Base-by-base conservation (phyloP, 208 protist species). In the Tritrichomonas musculus region DNA sequence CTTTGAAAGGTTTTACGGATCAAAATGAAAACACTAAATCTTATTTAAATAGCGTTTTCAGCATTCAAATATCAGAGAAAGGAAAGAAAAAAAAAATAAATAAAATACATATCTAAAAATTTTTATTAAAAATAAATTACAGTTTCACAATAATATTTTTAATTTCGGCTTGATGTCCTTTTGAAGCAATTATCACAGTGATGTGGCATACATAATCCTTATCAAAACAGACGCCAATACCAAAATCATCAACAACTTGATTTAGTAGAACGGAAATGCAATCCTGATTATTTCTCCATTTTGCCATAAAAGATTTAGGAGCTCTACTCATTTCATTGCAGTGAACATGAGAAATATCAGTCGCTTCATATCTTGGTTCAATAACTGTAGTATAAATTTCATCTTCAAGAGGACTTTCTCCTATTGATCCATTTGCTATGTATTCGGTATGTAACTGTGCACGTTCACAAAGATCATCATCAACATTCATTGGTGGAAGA, bases 221-320 rank as follows among this genome's bases (percentile, higher is more conserved):
- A 82, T 82, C 73, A 39, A 82, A 82, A 82, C 73, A 82, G 25
- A 82, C 33, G 41, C 73, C 73, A n/a, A 82, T 39, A 82, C 73
- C 73, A 50, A 82, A n/a, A 27, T 82, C 73, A 82, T 82, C 73
- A n/a, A n/a, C n/a, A 50, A 82, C 73, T 17, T 47, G 73, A 50
- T 82, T 82, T 41, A 82, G 49, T 50, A 82, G 13, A 49, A 82
- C 73, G 20, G 73, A 82, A 20, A 82, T 39, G 20, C 73, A 82
- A 82, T 82, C 73, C 14, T 20, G 27, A 41, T 82, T 82, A 82
- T 82, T 82, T 82, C 73, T 82, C 73, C 73, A 82, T 82, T 82
- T 82, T 39, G 33, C 41, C 73, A 82, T 82, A 25, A 82, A 27
- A 8, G 30, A 33, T 17, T 82, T 82, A 30, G 73, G 73, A 30